Conservation (phyloP, 2,329 filamentous ascomycete species). For the Cercospora beticola region DNA sequence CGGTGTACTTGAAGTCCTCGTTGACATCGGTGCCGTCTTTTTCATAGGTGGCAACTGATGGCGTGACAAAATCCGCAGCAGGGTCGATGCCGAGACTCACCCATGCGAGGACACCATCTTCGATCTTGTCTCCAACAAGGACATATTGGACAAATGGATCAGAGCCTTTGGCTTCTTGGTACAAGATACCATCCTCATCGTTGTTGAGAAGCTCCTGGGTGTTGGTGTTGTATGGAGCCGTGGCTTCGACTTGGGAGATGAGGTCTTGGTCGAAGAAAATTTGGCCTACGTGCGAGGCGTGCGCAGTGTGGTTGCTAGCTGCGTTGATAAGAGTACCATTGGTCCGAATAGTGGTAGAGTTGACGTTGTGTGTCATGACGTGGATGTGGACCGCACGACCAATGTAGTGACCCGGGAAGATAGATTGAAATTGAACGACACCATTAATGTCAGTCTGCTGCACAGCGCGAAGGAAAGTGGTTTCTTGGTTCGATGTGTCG, state of each 20-base stretch:
- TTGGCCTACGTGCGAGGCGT: conserved; percentile 62
- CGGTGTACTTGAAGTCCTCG: conserved; percentile 17
- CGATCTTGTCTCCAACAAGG: conserved; percentile 53
- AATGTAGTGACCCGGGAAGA: conserved; percentile 49
- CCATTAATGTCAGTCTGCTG: conserved; percentile 45
- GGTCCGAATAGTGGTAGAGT: conserved; percentile 34
- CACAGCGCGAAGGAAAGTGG: conserved; percentile 45
- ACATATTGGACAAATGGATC: conserved; percentile 61
- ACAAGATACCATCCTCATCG: conserved; percentile 50
- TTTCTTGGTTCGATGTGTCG: conserved; percentile 37
- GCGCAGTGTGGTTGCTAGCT: conserved; percentile 27
- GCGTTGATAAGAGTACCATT: conserved; percentile 55
- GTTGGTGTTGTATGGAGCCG: conserved; percentile 48
- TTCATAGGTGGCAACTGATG: conserved; percentile 22
- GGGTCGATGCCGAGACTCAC: conserved; percentile 53
- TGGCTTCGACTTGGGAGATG: conserved; percentile 52
- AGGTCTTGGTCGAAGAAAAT: conserved; percentile 64
- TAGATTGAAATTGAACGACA: conserved; percentile 44
- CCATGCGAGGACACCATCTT: conserved; percentile 57
- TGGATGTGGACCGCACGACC: conserved; percentile 47
- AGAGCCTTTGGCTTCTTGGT: conserved; percentile 50
- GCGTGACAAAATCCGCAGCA: conserved; percentile 27
- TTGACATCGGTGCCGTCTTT: conserved; percentile 27
- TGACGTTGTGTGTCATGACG: conserved; percentile 41
- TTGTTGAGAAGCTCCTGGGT: conserved; percentile 51